Percentiles rank a stretch among this genome's conserved stretches.
Evolutionary conservation across 805 yeast genomes (phyloP).

Genomic region (Cyberlindnera mississippiensis): DNA sequence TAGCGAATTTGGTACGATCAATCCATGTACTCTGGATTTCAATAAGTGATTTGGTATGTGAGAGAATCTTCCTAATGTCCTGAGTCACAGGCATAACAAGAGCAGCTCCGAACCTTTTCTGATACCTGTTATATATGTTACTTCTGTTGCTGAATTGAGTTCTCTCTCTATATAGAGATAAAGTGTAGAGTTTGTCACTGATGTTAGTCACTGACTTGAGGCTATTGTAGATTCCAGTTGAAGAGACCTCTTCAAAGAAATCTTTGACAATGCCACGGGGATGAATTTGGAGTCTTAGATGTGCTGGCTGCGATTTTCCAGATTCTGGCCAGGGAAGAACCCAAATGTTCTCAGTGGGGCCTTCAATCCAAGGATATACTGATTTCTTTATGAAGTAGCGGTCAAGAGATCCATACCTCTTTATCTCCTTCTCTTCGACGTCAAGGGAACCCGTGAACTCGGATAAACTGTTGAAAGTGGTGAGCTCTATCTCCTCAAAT

Average conservation of each 20-base stretch:
- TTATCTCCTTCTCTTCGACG: not conserved
- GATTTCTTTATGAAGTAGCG: conserved; percentile 19
- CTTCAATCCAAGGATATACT: conserved; percentile 33
- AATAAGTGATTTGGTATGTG: conserved; percentile 5
- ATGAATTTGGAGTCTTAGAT: conserved; percentile 25
- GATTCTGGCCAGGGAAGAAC: conserved; percentile 25
- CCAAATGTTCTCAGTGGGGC: conserved; percentile 30
- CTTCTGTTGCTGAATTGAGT: conserved; percentile 2
- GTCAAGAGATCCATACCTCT: conserved; percentile 4
- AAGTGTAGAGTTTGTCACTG: conserved; percentile 19
- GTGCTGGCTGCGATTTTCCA: conserved; percentile 14
- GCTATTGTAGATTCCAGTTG: conserved; percentile 4
- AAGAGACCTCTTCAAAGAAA: conserved; percentile 16
- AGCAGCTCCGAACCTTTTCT: conserved; percentile 17
- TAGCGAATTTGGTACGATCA: conserved; percentile 27
- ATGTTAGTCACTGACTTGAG: conserved; percentile 17
- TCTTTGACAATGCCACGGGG: conserved; percentile 11
- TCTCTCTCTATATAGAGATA: conserved; percentile 16
- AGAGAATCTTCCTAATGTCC: conserved; percentile 20
- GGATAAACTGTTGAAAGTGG: conserved; percentile 37
- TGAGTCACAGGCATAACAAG: conserved; percentile 24
- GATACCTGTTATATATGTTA: conserved; percentile 9
- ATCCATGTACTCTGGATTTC: conserved; percentile 1
- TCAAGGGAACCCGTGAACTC: conserved; percentile 26
- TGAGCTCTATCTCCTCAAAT: conserved; percentile 14